Conservation (phyloP, 441 rosid species). For the Eutrema salsugineum region DNA sequence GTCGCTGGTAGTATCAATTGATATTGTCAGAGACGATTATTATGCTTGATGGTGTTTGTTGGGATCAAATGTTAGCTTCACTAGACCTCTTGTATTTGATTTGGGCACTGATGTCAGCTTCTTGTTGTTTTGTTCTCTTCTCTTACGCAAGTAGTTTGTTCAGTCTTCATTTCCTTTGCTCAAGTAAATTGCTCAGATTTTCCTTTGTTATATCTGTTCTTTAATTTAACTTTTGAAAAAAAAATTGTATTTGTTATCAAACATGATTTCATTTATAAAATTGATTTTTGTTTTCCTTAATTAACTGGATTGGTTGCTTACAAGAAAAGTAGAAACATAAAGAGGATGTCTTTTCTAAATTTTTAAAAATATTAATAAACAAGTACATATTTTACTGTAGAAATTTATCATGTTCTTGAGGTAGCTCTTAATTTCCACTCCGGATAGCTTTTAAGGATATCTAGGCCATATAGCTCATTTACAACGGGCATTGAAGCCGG, state of each 20-base stretch:
- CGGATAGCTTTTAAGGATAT: constrained; percentile 59
- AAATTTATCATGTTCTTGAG: not conserved
- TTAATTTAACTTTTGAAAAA: not conserved
- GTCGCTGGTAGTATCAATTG: constrained; percentile 36
- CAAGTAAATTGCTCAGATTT: not conserved
- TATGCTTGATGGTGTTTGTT: constrained; percentile 9
- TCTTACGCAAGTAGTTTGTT: constrained; percentile 4
- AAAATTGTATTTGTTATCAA: not conserved
- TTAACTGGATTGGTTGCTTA: too few species aligned
- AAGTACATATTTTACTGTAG: not conserved
- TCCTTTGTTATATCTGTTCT: not conserved
- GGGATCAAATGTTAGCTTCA: constrained; percentile 9
- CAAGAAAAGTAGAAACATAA: not conserved
- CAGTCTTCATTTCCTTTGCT: not conserved
- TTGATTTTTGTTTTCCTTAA: not conserved
- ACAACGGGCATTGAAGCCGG: constrained; percentile 88
- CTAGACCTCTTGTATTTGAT: constrained; percentile 4
- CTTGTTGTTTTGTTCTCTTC: not conserved
- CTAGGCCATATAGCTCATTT: constrained; percentile 76
- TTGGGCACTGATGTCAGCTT: too few species aligned
- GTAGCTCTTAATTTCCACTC: constrained; percentile 36
- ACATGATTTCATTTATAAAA: not conserved
- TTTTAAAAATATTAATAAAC: not conserved
- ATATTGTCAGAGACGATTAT: not conserved
- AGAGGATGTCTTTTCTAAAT: not conserved